A percentile compares a stretch with the other conserved stretches of the same genome.
phyloP scores from a whole-genome alignment of 495 filamentous ascomycete genomes.

The Parathielavia hyrcaniae region DNA sequence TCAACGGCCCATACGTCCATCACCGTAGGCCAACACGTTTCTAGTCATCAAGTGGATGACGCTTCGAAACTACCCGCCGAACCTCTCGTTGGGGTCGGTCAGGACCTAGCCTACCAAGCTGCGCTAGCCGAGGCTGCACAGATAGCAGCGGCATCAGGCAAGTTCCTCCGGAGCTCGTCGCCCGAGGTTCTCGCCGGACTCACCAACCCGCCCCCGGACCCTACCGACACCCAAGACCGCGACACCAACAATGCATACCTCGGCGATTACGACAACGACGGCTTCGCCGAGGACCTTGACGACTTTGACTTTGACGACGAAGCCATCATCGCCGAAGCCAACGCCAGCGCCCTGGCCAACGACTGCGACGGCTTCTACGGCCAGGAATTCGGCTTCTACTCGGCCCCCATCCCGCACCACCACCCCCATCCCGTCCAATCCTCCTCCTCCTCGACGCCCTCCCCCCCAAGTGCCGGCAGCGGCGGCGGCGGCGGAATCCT shows the following conservation, averaged over 20 bases:
- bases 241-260: conserved; percentile 40
- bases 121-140: conserved; percentile 74
- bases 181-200: conserved; percentile 45
- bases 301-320: conserved; percentile 70
- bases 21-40: conserved; percentile 27
- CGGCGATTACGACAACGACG: conserved; percentile 39
- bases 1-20: conserved; percentile 37
- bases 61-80: conserved; percentile 19
- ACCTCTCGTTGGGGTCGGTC: conserved; percentile 23
- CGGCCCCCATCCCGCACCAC: conserved; percentile 47
- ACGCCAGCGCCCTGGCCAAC: conserved; percentile 85
- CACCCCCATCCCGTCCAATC: conserved; percentile 22
- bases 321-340: conserved; percentile 86
- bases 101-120: conserved; percentile 68
- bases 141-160: conserved; percentile 62
- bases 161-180: conserved; percentile 57
- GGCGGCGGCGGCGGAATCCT: conserved; percentile 30
- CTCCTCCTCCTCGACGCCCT: conserved; percentile 2
- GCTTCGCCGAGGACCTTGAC: conserved; percentile 41
- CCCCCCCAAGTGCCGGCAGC: too few relatives aligned
- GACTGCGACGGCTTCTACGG: conserved; percentile 93
- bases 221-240: conserved; percentile 35
- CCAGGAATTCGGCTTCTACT: conserved; percentile 97
- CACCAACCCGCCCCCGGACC: conserved; percentile 43
- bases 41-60: conserved; percentile 4